Evolutionary conservation across 495 filamentous ascomycete genomes (phyloP), one percentile per base, ranked within the genome.

Genomic region (Hypoxylon rickii): DNA sequence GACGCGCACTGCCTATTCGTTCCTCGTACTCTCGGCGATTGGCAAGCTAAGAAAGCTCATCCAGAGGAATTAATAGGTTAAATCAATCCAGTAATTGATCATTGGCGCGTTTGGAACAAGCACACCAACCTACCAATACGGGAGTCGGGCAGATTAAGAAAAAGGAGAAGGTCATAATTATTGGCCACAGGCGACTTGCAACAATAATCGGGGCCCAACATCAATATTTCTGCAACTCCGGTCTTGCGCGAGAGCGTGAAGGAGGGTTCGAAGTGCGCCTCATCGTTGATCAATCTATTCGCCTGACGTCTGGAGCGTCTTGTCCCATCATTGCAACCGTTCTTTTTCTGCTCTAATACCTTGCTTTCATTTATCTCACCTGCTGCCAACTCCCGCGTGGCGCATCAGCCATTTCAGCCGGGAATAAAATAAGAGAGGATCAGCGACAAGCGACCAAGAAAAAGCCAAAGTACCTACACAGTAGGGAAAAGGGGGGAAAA

Each of bases 371-470:
- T 56, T 52, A 21, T 12, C 36, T 44, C 40, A n/a, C n/a, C 18
- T 50, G 44, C 58, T 62, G 52, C 52, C 43, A 56, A 58, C 59
- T 63, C 59, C 59, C 59, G 59, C 21, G 59, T 63, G 59, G 59
- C 59, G 59, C 49, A 65, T 65, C 51, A 58, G 48, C 53, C 59
- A 63, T 63, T 58, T 63, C 59, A 63, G 59, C 59, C 59, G 59
- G 59, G 49, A 63, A 50, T 63, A 63, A 63, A 63, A 63, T 45
- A 54, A 51, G 59, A 54, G 53, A 63, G 48, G 59, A 56, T 55
- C 50, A 52, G 51, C 49, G 24, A 51, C 15, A 15, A 49, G 22
- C 18, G 44, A 26, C 50, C 20, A 53, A 36, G 44, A 20, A 55
- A 40, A 22, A 39, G 34, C 44, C 49, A 56, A 51, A 45, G 41